Conservation (phyloP, 1,284 basidiomycete species). For the Moesziomyces aphidis region DNA sequence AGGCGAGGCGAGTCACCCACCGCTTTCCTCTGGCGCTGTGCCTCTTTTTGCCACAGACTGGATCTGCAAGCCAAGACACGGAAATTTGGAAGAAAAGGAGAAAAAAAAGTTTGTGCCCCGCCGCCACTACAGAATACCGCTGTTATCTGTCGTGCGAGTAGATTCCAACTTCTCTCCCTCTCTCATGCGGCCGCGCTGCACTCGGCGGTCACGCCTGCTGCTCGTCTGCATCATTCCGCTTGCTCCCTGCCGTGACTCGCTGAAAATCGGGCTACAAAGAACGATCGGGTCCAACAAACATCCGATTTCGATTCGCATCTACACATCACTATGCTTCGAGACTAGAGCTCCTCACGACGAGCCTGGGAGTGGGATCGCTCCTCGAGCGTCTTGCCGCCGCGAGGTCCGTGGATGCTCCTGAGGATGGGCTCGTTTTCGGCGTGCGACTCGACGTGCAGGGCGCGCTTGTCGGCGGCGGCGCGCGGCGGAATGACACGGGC, state of each 20-base stretch:
- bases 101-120: constrained; percentile 7
- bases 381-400: constrained; percentile 16
- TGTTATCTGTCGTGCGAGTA: constrained; percentile 4
- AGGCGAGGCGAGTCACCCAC: constrained; percentile 1
- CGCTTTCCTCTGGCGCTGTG: background rate
- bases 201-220: constrained; percentile 2
- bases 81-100: background rate
- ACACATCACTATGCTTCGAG: too few species aligned
- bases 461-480: constrained; percentile 21
- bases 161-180: background rate
- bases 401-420: constrained; percentile 38
- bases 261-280: background rate
- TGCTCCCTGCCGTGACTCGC: background rate
- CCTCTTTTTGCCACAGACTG: constrained; percentile 1
- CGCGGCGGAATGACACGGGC: constrained; percentile 29
- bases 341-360: constrained; percentile 29
- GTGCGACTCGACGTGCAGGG: constrained; percentile 29
- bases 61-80: background rate
- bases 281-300: background rate
- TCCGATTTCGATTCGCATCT: too few species aligned
- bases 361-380: constrained; percentile 26
- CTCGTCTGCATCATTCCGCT: constrained; percentile 7
- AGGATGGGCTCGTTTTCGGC: constrained; percentile 41
- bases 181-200: constrained; percentile 1
- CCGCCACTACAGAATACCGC: background rate